These are phyloP conservation scores for Hygrophoropsis aurantiaca DNA, from an alignment of 768 basidiomycete genomes.

Conservation along the genomic window DNA sequence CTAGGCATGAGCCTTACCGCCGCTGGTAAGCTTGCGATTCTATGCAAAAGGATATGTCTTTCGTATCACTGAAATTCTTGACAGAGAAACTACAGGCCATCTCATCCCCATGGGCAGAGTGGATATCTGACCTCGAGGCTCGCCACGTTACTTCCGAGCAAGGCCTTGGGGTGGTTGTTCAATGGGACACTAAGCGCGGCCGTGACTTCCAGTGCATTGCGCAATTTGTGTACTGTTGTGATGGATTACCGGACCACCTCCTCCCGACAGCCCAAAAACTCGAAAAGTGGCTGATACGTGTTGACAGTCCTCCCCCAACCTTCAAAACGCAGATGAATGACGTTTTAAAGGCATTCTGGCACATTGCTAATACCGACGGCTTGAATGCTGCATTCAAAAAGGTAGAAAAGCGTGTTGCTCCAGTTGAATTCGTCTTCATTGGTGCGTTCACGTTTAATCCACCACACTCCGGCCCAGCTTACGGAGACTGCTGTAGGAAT, in stretches of 20 bases:
- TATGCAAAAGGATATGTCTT: background rate
- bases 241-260: conserved; percentile 44
- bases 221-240: conserved; percentile 67
- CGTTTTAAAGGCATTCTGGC: conserved; percentile 54
- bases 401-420: conserved; percentile 63
- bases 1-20: conserved; percentile 73
- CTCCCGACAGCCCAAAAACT: conserved; percentile 57
- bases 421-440: conserved; percentile 79
- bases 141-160: conserved; percentile 53
- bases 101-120: conserved; percentile 65
- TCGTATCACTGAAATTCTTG: background rate
- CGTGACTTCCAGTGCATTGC: conserved; percentile 77
- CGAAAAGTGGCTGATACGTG: conserved; percentile 41
- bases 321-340: conserved; percentile 57
- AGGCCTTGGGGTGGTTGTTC: conserved; percentile 55
- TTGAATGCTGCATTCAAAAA: conserved; percentile 50
- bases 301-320: conserved; percentile 36
- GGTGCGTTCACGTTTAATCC: conserved; percentile 46
- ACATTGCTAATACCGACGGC: conserved; percentile 42
- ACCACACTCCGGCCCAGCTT: no score
- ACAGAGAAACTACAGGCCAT: conserved; percentile 81
- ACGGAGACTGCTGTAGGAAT: conserved; percentile 65
- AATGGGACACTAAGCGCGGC: conserved; percentile 69
- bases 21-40: conserved; percentile 48
- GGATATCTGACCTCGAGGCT: conserved; percentile 59